phyloP scores from a whole-genome alignment of 441 rosid genomes.

The Melastoma candidum region DNA sequence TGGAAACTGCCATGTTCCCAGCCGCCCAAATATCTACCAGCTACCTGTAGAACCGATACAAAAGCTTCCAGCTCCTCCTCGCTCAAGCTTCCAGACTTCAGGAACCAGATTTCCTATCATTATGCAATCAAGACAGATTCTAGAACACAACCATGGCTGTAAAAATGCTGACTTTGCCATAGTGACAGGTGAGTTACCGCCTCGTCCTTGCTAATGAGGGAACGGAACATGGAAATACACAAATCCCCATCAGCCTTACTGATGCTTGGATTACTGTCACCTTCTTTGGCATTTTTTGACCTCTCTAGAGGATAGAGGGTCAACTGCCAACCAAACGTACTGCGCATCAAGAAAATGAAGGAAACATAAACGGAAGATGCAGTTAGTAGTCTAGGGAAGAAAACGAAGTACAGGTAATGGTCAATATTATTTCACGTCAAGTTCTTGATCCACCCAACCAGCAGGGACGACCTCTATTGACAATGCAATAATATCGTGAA shows the following conservation, averaged over 20 bases:
- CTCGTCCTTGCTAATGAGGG: conserved; percentile 63
- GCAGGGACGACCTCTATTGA: too few relatives aligned
- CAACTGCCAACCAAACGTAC: conserved; percentile 93
- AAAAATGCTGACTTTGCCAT: not conserved
- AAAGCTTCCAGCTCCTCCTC: conserved; percentile 71
- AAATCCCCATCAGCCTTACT: conserved; percentile 37
- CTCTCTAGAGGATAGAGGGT: conserved; percentile 47
- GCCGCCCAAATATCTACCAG: conserved; percentile 43
- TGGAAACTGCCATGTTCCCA: conserved; percentile 22
- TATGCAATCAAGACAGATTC: too few relatives aligned
- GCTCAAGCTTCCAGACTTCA: conserved; percentile 75
- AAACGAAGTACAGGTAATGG: too few relatives aligned
- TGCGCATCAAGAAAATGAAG: conserved; percentile 21
- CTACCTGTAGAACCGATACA: conserved; percentile 61
- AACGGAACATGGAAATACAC: conserved; percentile 66
- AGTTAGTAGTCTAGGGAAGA: too few relatives aligned
- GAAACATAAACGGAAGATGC: too few relatives aligned
- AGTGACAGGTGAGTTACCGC: conserved; percentile 31
- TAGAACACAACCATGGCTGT: too few relatives aligned
- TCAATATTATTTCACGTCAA: too few relatives aligned
- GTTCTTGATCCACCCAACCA: too few relatives aligned
- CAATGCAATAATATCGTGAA: too few relatives aligned
- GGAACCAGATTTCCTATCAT: conserved; percentile 81
- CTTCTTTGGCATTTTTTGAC: conserved; percentile 28
- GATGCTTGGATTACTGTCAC: conserved; percentile 20